Evolutionary conservation across 2,329 filamentous ascomycete genomes (phyloP).

Genomic region (Kalmusia sp.): DNA sequence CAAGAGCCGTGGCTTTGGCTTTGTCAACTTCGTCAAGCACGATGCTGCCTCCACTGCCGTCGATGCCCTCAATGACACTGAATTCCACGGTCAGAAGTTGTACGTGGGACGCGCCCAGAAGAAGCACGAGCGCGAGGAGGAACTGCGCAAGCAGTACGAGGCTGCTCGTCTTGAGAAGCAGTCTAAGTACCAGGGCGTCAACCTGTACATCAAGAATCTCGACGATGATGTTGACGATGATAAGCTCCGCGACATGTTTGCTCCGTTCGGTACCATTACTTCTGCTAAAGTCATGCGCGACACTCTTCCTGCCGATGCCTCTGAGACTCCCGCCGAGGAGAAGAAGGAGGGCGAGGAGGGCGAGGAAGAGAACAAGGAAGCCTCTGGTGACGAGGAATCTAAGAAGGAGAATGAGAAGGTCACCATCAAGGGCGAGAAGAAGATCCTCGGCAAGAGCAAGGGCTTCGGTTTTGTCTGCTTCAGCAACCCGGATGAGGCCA

Average conservation of each 20-base stretch:
- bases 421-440: slow-evolving; percentile 66
- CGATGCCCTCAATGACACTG: slow-evolving; percentile 88
- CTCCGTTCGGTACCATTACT: slow-evolving; percentile 91
- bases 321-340: slow-evolving; percentile 54
- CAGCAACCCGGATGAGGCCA: slow-evolving; percentile 98
- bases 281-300: slow-evolving; percentile 99
- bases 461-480: slow-evolving; percentile 99
- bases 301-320: slow-evolving; percentile 60
- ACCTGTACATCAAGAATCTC: slow-evolving; percentile 99
- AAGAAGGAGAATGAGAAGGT: slow-evolving; percentile 60
- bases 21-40: slow-evolving; percentile 94
- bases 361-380: slow-evolving; percentile 65
- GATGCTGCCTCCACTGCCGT: slow-evolving; percentile 86
- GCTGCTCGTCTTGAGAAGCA: slow-evolving; percentile 97
- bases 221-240: slow-evolving; percentile 97
- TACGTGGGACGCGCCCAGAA: slow-evolving; percentile 99
- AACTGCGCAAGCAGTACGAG: slow-evolving; percentile 98
- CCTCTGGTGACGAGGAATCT: slow-evolving; percentile 67
- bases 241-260: slow-evolving; percentile 93
- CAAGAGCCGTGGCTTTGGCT: slow-evolving; percentile 94
- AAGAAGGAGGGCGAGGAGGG: slow-evolving; percentile 54
- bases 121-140: slow-evolving; percentile 99
- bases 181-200: slow-evolving; percentile 99
- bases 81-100: slow-evolving; percentile 92
- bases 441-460: slow-evolving; percentile 93